Evolutionary conservation across 257 asterid species (phyloP).

Genomic region (Rehmannia glutinosa): DNA sequence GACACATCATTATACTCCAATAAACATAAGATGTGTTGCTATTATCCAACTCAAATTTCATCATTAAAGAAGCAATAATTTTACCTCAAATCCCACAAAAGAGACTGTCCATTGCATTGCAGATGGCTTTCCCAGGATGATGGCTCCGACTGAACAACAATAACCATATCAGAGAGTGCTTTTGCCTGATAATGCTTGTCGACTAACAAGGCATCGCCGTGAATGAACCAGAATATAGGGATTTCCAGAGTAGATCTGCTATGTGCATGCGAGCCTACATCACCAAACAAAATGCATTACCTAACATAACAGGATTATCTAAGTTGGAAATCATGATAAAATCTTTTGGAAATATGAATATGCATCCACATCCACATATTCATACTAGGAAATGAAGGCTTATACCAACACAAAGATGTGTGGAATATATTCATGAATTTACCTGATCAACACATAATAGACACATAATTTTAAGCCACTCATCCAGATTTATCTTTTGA

Average conservation of each 20-base stretch:
- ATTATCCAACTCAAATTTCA: conserved; percentile 17
- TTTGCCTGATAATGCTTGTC: conserved; percentile 96
- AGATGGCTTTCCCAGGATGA: conserved; percentile 97
- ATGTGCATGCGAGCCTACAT: conserved; percentile 86
- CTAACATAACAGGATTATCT: neutral
- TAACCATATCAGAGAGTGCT: conserved; percentile 94
- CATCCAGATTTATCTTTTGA: neutral
- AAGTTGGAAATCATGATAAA: neutral
- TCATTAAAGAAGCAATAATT: conserved; percentile 10
- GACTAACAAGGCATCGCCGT: conserved; percentile 76
- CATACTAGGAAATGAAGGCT: neutral
- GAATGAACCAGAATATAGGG: conserved; percentile 95
- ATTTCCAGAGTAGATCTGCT: conserved; percentile 91
- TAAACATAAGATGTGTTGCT: conserved; percentile 6
- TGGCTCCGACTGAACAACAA: conserved; percentile 95
- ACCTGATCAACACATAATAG: neutral
- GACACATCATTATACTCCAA: conserved; percentile 8
- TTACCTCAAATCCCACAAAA: conserved; percentile 90
- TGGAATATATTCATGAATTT: neutral
- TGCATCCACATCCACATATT: too few species aligned
- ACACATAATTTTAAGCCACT: conserved; percentile 1
- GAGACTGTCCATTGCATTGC: conserved; percentile 86
- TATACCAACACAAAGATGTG: neutral
- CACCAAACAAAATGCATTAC: conserved; percentile 24
- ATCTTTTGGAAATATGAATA: neutral